These are phyloP conservation scores for Cryptosporidium sp. DNA, from an alignment of 169 alveolate genomes.

Conservation along the genomic window DNA sequence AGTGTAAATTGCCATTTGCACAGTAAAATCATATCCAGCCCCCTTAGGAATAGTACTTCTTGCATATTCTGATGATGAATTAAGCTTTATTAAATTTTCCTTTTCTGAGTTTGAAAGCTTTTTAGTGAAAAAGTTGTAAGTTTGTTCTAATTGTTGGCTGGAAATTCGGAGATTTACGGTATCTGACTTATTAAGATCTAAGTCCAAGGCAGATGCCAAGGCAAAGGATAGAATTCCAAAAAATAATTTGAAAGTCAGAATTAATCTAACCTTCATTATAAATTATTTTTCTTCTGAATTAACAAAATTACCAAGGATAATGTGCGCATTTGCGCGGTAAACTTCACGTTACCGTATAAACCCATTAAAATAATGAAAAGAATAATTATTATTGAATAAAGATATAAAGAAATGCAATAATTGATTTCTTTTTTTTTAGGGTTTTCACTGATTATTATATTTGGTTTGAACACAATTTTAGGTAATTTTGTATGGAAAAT, in stretches of 20 bases:
- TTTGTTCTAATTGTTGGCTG: not conserved
- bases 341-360: constrained; percentile 20
- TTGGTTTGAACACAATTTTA: too few species aligned
- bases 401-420: too few species aligned
- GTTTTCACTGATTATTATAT: too few species aligned
- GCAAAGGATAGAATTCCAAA: not conserved
- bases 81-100: constrained; percentile 4
- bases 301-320: not conserved
- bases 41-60: constrained; percentile 21
- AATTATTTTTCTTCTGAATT: not conserved
- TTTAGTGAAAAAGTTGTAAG: constrained; percentile 7
- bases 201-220: not conserved
- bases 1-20: constrained; percentile 39
- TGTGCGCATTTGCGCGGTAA: constrained; percentile 46
- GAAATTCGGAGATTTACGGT: not conserved
- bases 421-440: too few species aligned
- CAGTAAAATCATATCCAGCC: constrained; percentile 21
- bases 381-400: too few species aligned
- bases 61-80: constrained; percentile 9
- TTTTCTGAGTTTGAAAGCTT: constrained; percentile 31
- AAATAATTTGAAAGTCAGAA: not conserved
- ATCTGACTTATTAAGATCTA: not conserved
- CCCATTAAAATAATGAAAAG: not conserved
- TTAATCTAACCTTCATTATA: constrained; percentile 1
- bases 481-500: not conserved